Evolutionary conservation across 345 rosid genomes (phyloP).

Genomic region (Cardiospermum halicacabum): DNA sequence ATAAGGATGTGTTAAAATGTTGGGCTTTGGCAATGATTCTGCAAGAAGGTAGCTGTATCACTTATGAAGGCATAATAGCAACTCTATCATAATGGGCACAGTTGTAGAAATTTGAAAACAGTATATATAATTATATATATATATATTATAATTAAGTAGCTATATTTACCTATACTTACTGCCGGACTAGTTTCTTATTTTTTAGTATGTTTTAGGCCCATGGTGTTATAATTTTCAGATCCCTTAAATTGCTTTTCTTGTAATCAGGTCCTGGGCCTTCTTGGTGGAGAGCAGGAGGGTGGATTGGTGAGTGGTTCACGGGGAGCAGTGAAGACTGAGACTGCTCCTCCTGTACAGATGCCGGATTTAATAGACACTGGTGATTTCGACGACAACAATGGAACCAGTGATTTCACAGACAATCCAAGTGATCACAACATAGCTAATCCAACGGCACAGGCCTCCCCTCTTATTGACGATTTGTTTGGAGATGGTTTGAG

Average conservation of each 20-base stretch:
- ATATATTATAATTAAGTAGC: too few relatives aligned
- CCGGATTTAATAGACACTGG: conserved; percentile 85
- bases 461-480: conserved; percentile 60
- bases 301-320: conserved; percentile 36
- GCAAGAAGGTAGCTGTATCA: not conserved
- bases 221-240: not conserved
- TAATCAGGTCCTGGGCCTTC: conserved; percentile 72
- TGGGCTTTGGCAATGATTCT: too few relatives aligned
- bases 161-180: too few relatives aligned
- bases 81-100: not conserved
- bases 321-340: conserved; percentile 42
- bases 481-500: conserved; percentile 62
- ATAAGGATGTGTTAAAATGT: conserved; percentile 1
- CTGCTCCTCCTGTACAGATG: conserved; percentile 34
- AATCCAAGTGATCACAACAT: conserved; percentile 33
- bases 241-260: conserved; percentile 5
- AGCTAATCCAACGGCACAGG: conserved; percentile 26
- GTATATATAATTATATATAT: too few relatives aligned
- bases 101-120: not conserved
- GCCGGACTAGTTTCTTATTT: too few relatives aligned
- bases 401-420: conserved; percentile 36
- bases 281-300: conserved; percentile 49
- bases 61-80: not conserved
- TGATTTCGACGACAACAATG: conserved; percentile 44
- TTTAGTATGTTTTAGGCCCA: conserved; percentile 4